A percentile compares a stretch with the other conserved stretches of the same genome.
phyloP scores from a whole-genome alignment of 106 monocot genomes.

The Cymbidium sinense region DNA sequence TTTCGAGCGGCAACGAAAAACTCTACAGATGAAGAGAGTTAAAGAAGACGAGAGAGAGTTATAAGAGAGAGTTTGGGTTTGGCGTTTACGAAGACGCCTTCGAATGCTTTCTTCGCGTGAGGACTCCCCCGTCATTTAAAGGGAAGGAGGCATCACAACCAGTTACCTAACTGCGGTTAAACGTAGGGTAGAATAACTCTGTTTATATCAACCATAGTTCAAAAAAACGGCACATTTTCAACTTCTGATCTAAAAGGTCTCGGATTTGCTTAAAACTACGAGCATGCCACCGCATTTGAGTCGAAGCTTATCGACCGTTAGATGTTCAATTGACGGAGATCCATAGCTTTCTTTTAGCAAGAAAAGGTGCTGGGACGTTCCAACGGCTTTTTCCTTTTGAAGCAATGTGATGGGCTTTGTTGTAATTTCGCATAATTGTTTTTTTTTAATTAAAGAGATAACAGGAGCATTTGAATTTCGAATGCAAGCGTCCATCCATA shows the following conservation, averaged over 20 bases:
- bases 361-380: too few relatives aligned
- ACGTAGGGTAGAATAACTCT: too few relatives aligned
- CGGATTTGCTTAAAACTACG: background rate
- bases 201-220: background rate
- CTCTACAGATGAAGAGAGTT: background rate
- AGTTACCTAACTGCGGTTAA: background rate
- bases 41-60: background rate
- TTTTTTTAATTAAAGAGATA: too few relatives aligned
- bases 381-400: too few relatives aligned
- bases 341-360: too few relatives aligned
- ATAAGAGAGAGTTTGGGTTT: background rate
- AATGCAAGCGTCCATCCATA: too few relatives aligned
- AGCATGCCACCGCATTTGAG: background rate
- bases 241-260: background rate
- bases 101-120: background rate
- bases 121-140: background rate
- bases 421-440: too few relatives aligned
- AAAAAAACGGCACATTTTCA: background rate
- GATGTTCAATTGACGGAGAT: background rate
- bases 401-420: too few relatives aligned
- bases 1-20: background rate
- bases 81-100: constrained; percentile 24
- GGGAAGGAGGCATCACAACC: background rate
- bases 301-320: background rate
- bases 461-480: too few relatives aligned